Evolutionary conservation across 352 stramenopile genomes (phyloP).

Genomic region (Phytophthora ramorum): DNA sequence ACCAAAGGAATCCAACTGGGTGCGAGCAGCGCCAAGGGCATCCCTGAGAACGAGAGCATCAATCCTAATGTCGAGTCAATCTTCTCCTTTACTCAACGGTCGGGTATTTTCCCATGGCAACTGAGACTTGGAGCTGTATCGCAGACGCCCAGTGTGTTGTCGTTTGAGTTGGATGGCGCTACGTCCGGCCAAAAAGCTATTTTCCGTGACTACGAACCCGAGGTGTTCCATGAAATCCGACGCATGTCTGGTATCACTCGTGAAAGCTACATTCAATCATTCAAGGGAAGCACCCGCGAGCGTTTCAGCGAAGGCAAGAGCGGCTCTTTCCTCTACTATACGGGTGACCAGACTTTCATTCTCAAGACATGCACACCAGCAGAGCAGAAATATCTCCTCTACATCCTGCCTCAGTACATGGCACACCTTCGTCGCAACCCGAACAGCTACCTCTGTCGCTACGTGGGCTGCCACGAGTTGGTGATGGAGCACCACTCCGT

Average conservation of each 20-base stretch:
- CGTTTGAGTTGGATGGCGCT: constrained; percentile 76
- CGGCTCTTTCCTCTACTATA: constrained; percentile 92
- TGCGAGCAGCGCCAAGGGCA: constrained; percentile 42
- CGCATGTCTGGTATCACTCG: constrained; percentile 80
- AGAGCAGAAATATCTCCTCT: constrained; percentile 85
- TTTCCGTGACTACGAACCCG: constrained; percentile 87
- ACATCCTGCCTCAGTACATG: constrained; percentile 91
- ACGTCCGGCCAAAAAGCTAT: constrained; percentile 69
- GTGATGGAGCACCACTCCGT: constrained; percentile 89
- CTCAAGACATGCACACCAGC: constrained; percentile 89
- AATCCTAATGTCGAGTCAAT: constrained; percentile 54
- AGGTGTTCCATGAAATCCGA: constrained; percentile 84
- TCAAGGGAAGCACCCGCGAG: constrained; percentile 80
- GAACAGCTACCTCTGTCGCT: constrained; percentile 89
- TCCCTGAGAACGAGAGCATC: constrained; percentile 39
- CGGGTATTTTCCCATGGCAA: constrained; percentile 74
- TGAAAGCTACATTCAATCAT: constrained; percentile 81
- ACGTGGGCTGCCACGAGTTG: constrained; percentile 89
- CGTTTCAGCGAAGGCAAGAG: constrained; percentile 92
- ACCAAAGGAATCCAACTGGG: constrained; percentile 81
- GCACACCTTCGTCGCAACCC: constrained; percentile 79
- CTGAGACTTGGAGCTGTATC: constrained; percentile 52
- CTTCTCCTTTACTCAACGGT: constrained; percentile 75
- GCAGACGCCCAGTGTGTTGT: constrained; percentile 61
- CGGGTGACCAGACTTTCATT: constrained; percentile 88